A percentile compares a stretch with the other conserved stretches of the same genome.
These are phyloP conservation scores for Sclerotinia minor DNA, from an alignment of 2,329 filamentous ascomycete species.

Conservation along the genomic window DNA sequence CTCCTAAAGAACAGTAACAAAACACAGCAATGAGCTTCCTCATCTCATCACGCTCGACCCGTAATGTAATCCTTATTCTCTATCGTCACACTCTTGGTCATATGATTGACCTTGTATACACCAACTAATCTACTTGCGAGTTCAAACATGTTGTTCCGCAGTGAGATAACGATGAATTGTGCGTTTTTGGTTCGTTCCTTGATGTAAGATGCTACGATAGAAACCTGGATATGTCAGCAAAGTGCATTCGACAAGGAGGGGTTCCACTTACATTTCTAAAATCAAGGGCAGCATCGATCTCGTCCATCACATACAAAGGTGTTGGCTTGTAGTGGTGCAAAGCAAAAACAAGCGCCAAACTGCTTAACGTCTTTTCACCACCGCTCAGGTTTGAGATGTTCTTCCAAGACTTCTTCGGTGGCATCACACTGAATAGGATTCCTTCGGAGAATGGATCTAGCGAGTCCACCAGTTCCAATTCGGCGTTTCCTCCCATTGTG, in stretches of 20 bases:
- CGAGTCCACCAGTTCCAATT: constrained; percentile 93
- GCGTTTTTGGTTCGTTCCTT: constrained; percentile 99
- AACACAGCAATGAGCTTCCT: not conserved
- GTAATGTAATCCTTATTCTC: constrained; percentile 76
- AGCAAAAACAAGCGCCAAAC: constrained; percentile 93
- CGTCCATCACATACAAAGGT: constrained; percentile 98
- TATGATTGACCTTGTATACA: constrained; percentile 99
- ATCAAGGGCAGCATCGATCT: constrained; percentile 96
- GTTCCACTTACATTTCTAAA: constrained; percentile 85
- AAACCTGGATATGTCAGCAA: constrained; percentile 56
- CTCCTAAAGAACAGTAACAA: not conserved
- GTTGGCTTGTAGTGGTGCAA: constrained; percentile 98
- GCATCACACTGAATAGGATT: constrained; percentile 97
- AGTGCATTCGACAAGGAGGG: not conserved
- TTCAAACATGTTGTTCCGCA: constrained; percentile 99
- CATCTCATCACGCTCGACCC: constrained; percentile 24
- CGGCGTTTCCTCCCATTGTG: constrained; percentile 97
- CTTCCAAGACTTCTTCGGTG: constrained; percentile 99
- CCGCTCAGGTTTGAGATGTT: constrained; percentile 95
- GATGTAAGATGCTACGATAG: constrained; percentile 97
- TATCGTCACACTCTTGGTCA: constrained; percentile 90
- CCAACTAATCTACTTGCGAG: constrained; percentile 92
- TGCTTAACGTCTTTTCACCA: constrained; percentile 95
- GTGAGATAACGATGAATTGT: constrained; percentile 96
- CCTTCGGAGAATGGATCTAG: constrained; percentile 96